phyloP scores from a whole-genome alignment of 2,329 filamentous ascomycete genomes.

The Albifimbria verrucaria region DNA sequence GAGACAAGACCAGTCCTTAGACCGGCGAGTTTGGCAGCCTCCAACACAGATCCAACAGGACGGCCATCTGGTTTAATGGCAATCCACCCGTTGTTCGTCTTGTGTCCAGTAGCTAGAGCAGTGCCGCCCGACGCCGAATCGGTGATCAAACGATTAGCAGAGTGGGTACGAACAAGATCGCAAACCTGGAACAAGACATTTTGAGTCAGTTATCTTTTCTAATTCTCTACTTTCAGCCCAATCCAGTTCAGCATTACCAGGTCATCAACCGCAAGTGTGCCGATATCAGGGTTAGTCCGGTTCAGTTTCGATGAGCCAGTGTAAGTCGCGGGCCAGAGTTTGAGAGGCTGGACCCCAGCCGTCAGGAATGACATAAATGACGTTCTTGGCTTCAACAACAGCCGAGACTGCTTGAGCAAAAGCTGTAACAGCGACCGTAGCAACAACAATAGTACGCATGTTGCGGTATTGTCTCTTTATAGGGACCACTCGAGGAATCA shows the following conservation, averaged over 20 bases:
- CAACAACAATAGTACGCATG: neutral
- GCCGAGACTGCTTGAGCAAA: constrained; percentile 5
- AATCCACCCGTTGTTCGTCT: constrained; percentile 32
- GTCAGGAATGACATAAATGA: constrained; percentile 15
- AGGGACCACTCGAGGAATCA: neutral
- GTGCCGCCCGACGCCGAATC: constrained; percentile 34
- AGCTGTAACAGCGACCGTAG: neutral
- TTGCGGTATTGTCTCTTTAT: too few species aligned
- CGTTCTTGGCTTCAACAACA: constrained; percentile 11
- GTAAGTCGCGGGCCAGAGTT: constrained; percentile 7
- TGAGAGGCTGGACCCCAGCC: constrained; percentile 10
- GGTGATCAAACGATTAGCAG: constrained; percentile 30
- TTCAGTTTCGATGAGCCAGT: constrained; percentile 7
- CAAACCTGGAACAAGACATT: constrained; percentile 2
- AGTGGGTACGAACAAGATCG: constrained; percentile 14
- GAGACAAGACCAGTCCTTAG: constrained; percentile 34
- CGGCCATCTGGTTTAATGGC: constrained; percentile 24
- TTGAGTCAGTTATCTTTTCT: neutral
- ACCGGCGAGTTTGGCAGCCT: constrained; percentile 32
- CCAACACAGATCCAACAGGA: constrained; percentile 31
- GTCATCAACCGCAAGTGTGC: neutral
- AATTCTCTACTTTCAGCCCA: too few species aligned
- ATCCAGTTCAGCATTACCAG: too few species aligned
- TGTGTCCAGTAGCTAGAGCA: constrained; percentile 31
- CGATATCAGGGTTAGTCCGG: neutral